These are phyloP conservation scores for Venturia carpophila DNA, from an alignment of 2,329 filamentous ascomycete genomes.

Conservation along the genomic window DNA sequence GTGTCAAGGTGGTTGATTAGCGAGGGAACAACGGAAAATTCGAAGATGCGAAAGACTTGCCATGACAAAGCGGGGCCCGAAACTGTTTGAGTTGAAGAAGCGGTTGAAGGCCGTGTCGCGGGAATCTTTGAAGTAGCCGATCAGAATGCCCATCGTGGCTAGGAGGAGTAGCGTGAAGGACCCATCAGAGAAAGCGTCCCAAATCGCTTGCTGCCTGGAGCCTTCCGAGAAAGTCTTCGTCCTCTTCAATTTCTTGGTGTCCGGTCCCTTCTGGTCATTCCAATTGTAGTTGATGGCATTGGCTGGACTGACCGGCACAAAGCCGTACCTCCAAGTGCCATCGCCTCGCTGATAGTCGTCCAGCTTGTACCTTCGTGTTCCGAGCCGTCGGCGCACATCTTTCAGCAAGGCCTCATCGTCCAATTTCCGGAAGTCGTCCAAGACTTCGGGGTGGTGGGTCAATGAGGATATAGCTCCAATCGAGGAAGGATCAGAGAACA, in stretches of 20 bases:
- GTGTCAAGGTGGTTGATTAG: background rate
- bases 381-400: slow-evolving; percentile 11
- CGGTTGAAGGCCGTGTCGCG: slow-evolving; percentile 15
- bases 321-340: slow-evolving; percentile 17
- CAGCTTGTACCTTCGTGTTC: slow-evolving; percentile 2
- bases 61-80: slow-evolving; percentile 19
- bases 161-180: slow-evolving; percentile 13
- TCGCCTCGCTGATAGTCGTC: slow-evolving; percentile 12
- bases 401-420: background rate
- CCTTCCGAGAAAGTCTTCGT: slow-evolving; percentile 5
- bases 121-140: slow-evolving; percentile 17
- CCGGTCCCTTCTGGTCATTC: background rate
- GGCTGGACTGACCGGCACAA: slow-evolving; percentile 7
- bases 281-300: background rate
- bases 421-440: slow-evolving; percentile 15
- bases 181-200: slow-evolving; percentile 5
- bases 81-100: slow-evolving; percentile 19
- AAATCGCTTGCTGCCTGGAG: background rate
- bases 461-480: slow-evolving; percentile 17
- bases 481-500: slow-evolving; percentile 17
- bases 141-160: slow-evolving; percentile 6
- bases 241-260: background rate
- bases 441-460: slow-evolving; percentile 17
- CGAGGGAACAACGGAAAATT: background rate
- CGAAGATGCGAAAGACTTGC: background rate